Percentiles rank a stretch among this genome's conserved stretches.
phyloP scores from a whole-genome alignment of 75 land plant genomes.

The Sequoia sempervirens region DNA sequence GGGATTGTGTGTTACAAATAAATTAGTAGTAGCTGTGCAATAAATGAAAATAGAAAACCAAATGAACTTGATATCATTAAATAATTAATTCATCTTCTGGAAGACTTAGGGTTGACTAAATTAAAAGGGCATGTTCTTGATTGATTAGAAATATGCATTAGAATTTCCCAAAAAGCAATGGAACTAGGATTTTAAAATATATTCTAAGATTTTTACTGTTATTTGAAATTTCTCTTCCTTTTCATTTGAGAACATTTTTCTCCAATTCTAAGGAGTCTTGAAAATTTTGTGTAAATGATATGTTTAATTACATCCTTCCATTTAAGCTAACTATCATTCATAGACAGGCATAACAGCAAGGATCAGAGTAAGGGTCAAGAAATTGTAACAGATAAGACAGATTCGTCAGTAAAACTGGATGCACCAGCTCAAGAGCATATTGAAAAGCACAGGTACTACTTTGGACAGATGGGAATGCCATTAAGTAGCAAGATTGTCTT shows the following conservation, averaged over 20 bases:
- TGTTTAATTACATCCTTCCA: background rate
- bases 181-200: background rate
- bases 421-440: conserved; percentile 49
- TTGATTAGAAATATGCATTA: background rate
- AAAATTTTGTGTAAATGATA: background rate
- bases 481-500: background rate
- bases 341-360: conserved; percentile 12
- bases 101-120: background rate
- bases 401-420: conserved; percentile 55
- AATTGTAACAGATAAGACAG: background rate
- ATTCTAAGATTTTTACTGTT: background rate
- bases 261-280: background rate
- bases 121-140: background rate
- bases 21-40: background rate
- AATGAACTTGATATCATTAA: background rate
- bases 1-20: background rate
- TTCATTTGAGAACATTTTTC: background rate
- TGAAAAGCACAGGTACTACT: conserved; percentile 70
- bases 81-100: background rate
- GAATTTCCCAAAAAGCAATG: background rate
- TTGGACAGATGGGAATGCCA: background rate
- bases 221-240: background rate
- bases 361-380: conserved; percentile 13
- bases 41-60: background rate
- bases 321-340: background rate